A percentile compares a stretch with the other conserved stretches of the same genome.
These are phyloP conservation scores for Hypoxylon sp. DNA, from an alignment of 2,329 filamentous ascomycete genomes.

Conservation along the genomic window DNA sequence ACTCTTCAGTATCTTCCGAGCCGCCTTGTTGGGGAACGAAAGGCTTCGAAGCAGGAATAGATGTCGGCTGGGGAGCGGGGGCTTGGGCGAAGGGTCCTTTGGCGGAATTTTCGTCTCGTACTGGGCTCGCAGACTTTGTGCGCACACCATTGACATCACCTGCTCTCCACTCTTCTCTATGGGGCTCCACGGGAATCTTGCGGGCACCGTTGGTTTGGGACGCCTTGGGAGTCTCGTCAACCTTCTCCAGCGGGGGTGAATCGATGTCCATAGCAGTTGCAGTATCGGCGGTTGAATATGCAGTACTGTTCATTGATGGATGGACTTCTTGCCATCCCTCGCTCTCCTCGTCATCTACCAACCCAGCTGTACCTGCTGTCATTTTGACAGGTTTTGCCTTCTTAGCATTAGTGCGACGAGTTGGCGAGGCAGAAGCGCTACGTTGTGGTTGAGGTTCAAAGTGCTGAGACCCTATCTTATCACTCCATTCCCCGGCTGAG, in stretches of 20 bases:
- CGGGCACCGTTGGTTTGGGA: slow-evolving; percentile 58
- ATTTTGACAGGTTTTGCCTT: slow-evolving; percentile 72
- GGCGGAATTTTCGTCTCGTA: slow-evolving; percentile 45
- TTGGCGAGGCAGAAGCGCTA: slow-evolving; percentile 61
- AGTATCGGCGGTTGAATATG: slow-evolving; percentile 57
- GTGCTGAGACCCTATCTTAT: slow-evolving; percentile 68
- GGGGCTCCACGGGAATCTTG: slow-evolving; percentile 71
- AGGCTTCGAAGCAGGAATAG: slow-evolving; percentile 42
- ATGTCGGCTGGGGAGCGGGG: slow-evolving; percentile 39
- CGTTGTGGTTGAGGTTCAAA: slow-evolving; percentile 64
- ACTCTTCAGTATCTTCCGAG: slow-evolving; percentile 70
- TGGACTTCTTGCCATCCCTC: slow-evolving; percentile 55
- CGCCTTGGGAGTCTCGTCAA: slow-evolving; percentile 48
- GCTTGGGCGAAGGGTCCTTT: slow-evolving; percentile 46
- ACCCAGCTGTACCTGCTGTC: slow-evolving; percentile 61
- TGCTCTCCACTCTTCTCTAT: slow-evolving; percentile 71
- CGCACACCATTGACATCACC: slow-evolving; percentile 60
- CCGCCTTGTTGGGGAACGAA: slow-evolving; percentile 60
- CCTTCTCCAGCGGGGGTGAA: slow-evolving; percentile 59
- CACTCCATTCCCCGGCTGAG: slow-evolving; percentile 67
- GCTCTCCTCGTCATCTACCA: slow-evolving; percentile 64
- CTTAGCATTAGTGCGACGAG: slow-evolving; percentile 66
- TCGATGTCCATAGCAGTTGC: slow-evolving; percentile 78
- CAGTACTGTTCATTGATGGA: slow-evolving; percentile 39
- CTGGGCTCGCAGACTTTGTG: slow-evolving; percentile 41